phyloP scores from a whole-genome alignment of 805 yeast species.

The Ogataea corticis region DNA sequence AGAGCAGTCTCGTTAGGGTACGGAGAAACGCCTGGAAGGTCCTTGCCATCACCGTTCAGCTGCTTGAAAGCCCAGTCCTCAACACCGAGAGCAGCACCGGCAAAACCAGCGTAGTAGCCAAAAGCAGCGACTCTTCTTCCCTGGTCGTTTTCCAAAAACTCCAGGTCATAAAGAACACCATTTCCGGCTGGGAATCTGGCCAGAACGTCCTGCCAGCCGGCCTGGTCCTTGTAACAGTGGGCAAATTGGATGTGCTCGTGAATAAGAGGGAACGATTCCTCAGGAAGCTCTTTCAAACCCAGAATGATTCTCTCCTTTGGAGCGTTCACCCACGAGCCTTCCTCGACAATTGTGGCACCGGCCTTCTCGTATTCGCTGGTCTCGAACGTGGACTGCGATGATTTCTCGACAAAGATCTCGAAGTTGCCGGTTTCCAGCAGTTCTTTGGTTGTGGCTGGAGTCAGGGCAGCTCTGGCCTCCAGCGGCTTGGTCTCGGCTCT shows the following conservation, averaged over 20 bases:
- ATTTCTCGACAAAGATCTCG: conserved; percentile 83
- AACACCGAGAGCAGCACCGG: conserved; percentile 97
- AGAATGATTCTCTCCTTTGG: conserved; percentile 87
- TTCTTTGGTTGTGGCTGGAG: conserved; percentile 86
- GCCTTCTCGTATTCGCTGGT: conserved; percentile 71
- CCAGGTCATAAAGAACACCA: conserved; percentile 90
- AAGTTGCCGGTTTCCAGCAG: conserved; percentile 80
- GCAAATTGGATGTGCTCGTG: conserved; percentile 99
- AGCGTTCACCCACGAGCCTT: conserved; percentile 90
- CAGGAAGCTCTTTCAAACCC: conserved; percentile 96
- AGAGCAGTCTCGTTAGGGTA: conserved; percentile 78
- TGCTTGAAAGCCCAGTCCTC: conserved; percentile 94
- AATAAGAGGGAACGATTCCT: conserved; percentile 85
- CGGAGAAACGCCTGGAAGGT: conserved; percentile 79
- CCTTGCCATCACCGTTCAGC: conserved; percentile 61
- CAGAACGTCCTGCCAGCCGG: conserved; percentile 93
- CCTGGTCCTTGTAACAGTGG: conserved; percentile 97
- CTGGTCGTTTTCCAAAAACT: conserved; percentile 87
- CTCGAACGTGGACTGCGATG: conserved; percentile 78
- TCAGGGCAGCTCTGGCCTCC: conserved; percentile 96
- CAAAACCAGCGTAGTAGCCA: conserved; percentile 99
- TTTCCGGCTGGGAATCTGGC: conserved; percentile 87
- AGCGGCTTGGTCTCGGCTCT: conserved; percentile 97
- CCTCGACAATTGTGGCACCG: conserved; percentile 89
- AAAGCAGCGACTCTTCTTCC: conserved; percentile 99